Evolutionary conservation across 139 green algal species (phyloP).

Genomic region (Eudorina sp.): DNA sequence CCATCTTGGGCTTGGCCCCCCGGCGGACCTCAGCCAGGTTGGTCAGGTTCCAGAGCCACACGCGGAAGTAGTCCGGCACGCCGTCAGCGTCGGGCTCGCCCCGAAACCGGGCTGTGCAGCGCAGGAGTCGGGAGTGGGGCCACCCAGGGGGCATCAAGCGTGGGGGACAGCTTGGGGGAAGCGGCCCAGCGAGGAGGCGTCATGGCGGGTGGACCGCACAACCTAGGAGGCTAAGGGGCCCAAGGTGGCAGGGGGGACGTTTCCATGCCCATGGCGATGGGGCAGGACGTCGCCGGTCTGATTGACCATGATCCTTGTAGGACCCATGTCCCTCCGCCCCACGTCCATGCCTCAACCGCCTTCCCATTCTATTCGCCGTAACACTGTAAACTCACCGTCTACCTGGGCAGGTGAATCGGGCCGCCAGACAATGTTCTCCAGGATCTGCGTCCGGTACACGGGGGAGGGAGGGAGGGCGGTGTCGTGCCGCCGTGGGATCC

Average conservation of each 20-base stretch:
- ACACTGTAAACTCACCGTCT: not conserved
- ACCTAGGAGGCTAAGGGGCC: not conserved
- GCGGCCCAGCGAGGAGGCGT: not conserved
- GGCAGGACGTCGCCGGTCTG: too few relatives aligned
- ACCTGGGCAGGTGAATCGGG: conserved; percentile 27
- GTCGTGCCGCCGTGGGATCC: not conserved
- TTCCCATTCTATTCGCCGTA: too few relatives aligned
- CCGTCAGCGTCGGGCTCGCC: not conserved
- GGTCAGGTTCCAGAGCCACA: conserved; percentile 42
- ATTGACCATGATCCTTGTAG: too few relatives aligned
- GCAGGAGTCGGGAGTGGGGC: not conserved
- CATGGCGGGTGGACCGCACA: not conserved
- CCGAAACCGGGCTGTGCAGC: conserved; percentile 19
- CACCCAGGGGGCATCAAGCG: not conserved
- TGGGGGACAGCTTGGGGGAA: not conserved
- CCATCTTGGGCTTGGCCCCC: conserved; percentile 30
- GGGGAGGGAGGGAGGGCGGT: too few relatives aligned
- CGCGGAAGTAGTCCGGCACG: conserved; percentile 22
- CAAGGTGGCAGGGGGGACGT: not conserved
- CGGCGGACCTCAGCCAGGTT: conserved; percentile 12
- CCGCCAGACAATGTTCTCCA: conserved; percentile 26
- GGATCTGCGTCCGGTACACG: not conserved
- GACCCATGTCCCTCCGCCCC: not conserved
- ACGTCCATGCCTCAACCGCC: not conserved
- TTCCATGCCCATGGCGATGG: not conserved